Base-by-base conservation (phyloP, 441 rosid genomes). In the Melianthus villosus region DNA sequence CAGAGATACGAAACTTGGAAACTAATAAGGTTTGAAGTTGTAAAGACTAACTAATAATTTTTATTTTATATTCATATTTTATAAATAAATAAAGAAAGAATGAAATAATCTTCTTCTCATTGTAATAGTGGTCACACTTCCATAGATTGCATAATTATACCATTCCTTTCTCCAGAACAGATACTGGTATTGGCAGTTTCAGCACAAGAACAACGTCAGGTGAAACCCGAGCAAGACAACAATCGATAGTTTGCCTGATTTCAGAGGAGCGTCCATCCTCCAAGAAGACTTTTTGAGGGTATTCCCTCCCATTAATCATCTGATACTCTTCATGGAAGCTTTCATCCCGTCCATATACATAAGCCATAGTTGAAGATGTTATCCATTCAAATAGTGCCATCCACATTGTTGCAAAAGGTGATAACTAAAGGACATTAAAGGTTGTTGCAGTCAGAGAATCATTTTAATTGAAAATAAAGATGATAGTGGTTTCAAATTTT, bases 341-440 rank as follows among this genome's bases (percentile, higher is more conserved):
- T 41, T 69, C 96, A 47, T 89, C 96, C 63, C 68, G 67, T 31
- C 92, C 84, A 40, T 84, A 84, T 50, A 81, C 73, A 60, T 68
- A 79, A 33, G 94, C 94, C 64, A 89, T 62, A 22, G 86, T 74
- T 41, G 89, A 81, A 19, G 96, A 70, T 7, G 96, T 74, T 45
- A 73, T 63, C 98, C 98, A 89, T 25, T 71, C 72, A 68, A 89
- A 81, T 42, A 81, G 74, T 27, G 77, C 62, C 64, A 74, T 67
- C 92, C 94, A 89, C 92, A 79, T 75, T 30, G 75, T 75, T 22
- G 94, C 89, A 47, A 89, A 89, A 46, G 82, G 68, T 18, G 94
- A 84, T 38, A 84, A 51, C 96, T 84, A 51, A 49, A 43, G 41
- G 27, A 38, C 31, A 61, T 6, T 1, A 40, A 16, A 41, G 35